phyloP scores from a whole-genome alignment of 768 basidiomycete genomes.

The Mycena vulgaris region DNA sequence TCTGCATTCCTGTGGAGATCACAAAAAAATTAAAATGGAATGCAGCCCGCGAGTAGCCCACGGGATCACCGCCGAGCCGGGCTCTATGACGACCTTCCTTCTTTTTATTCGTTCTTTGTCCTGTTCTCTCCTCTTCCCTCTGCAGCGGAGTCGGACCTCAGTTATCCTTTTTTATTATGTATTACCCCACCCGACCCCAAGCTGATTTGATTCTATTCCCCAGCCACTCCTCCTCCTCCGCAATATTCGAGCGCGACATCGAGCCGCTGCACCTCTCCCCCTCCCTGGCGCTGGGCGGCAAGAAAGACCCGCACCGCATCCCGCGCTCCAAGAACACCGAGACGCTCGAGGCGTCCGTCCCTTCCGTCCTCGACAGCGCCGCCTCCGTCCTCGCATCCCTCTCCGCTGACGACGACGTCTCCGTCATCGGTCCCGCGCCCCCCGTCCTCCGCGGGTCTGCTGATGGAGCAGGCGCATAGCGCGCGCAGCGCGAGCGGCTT shows the following conservation, averaged over 20 bases:
- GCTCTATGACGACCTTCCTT: no score
- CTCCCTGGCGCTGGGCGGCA: conserved; percentile 49
- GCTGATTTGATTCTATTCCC: neutral
- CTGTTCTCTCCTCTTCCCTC: no score
- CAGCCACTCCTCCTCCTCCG: conserved; percentile 85
- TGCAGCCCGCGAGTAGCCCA: no score
- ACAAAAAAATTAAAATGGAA: no score
- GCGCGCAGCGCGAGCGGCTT: conserved; percentile 59
- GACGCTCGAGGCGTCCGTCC: conserved; percentile 83
- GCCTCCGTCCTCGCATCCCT: conserved; percentile 75
- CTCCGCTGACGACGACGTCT: conserved; percentile 67
- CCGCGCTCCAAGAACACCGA: conserved; percentile 82
- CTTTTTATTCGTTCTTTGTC: no score
- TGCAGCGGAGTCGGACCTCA: no score
- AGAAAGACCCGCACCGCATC: conserved; percentile 78
- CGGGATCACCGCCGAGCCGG: no score
- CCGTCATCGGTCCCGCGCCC: conserved; percentile 71
- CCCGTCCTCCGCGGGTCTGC: conserved; percentile 34
- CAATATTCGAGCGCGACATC: conserved; percentile 94
- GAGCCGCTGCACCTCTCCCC: conserved; percentile 69
- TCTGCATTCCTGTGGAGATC: no score
- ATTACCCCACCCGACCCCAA: neutral
- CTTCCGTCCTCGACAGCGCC: conserved; percentile 89
- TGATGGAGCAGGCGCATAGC: conserved; percentile 38
- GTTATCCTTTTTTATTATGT: no score